Percentiles rank a stretch among this genome's conserved stretches.
These are phyloP conservation scores for Gnomoniopsis sp. DNA, from an alignment of 2,329 filamentous ascomycete species.

Conservation along the genomic window DNA sequence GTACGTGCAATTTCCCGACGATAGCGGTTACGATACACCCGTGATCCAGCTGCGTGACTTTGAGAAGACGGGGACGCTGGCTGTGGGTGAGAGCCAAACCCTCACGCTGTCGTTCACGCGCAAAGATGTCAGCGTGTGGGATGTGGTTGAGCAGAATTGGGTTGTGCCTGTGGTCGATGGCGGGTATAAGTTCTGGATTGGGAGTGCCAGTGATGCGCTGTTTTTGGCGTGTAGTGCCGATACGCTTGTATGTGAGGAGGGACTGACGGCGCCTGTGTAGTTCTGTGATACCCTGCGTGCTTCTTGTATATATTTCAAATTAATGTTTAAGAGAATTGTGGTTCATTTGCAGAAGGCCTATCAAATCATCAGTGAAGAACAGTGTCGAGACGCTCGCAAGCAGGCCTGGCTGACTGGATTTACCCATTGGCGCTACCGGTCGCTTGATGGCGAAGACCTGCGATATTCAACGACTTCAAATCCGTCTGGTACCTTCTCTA, in stretches of 20 bases:
- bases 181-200: constrained; percentile 42
- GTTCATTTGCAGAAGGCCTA: too few relatives aligned
- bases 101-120: constrained; percentile 35
- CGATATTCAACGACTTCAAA: constrained; percentile 24
- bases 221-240: constrained; percentile 37
- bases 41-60: constrained; percentile 34
- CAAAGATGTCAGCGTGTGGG: constrained; percentile 48
- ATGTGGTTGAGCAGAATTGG: constrained; percentile 45
- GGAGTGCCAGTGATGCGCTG: constrained; percentile 39
- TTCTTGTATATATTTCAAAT: too few relatives aligned
- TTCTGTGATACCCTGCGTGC: too few relatives aligned
- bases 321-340: too few relatives aligned
- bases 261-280: constrained; percentile 31
- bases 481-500: constrained; percentile 15
- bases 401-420: too few relatives aligned
- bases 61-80: constrained; percentile 29
- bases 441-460: constrained; percentile 1
- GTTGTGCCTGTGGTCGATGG: constrained; percentile 38
- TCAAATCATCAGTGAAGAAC: too few relatives aligned
- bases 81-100: constrained; percentile 26
- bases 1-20: constrained; percentile 31
- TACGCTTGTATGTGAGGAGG: constrained; percentile 33
- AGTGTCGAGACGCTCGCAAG: too few relatives aligned
- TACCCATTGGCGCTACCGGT: not conserved
- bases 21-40: constrained; percentile 28